phyloP scores from a whole-genome alignment of 2,329 filamentous ascomycete genomes.

The Epichloe festucae region DNA sequence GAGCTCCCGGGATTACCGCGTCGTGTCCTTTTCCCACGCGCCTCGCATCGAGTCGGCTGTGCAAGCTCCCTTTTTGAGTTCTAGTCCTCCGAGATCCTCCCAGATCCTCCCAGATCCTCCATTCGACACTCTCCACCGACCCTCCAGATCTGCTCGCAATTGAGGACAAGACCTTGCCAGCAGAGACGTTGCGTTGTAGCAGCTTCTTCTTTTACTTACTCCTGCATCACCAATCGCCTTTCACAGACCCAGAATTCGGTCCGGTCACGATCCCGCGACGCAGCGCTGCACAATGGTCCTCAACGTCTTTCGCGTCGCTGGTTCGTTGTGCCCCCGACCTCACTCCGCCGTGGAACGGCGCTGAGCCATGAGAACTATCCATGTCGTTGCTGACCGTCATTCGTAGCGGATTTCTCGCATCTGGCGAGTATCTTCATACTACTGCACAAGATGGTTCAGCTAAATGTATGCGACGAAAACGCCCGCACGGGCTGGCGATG shows the following conservation, averaged over 20 bases:
- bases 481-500: constrained; percentile 5
- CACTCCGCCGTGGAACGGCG: not conserved
- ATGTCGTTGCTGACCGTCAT: constrained; percentile 9
- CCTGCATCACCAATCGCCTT: not conserved
- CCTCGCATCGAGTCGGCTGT: not conserved
- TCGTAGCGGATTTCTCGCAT: constrained; percentile 87
- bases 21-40: constrained; percentile 7
- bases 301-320: constrained; percentile 46
- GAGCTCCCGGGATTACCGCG: constrained; percentile 1
- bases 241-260: not conserved
- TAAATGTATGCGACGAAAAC: constrained; percentile 51
- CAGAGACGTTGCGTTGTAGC: not conserved
- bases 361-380: constrained; percentile 7
- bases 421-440: constrained; percentile 87
- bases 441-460: constrained; percentile 88
- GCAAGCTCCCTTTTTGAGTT: constrained; percentile 1
- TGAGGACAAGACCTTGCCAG: not conserved
- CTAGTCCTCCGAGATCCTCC: not conserved
- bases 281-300: constrained; percentile 28
- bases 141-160: not conserved
- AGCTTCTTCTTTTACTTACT: not conserved
- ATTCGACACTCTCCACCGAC: not conserved
- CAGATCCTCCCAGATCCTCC: not conserved
- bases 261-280: not conserved
- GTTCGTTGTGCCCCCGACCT: constrained; percentile 22